Conservation (phyloP, 139 green algal genomes). For the Chlamydomonas urium region DNA sequence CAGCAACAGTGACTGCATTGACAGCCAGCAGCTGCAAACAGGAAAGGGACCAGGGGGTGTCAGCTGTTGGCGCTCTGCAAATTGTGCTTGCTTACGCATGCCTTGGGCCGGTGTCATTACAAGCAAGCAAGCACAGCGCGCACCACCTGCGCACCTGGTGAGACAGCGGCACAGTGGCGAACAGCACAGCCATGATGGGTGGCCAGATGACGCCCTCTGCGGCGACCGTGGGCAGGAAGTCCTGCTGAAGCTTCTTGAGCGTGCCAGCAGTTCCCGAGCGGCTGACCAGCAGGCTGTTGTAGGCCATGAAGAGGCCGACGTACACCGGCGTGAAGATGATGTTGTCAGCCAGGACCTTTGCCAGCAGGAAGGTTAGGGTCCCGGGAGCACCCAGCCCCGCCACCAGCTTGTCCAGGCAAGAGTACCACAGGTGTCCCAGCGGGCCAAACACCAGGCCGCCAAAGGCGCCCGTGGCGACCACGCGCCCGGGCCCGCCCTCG, state of each 20-base stretch:
- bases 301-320: conserved; percentile 37
- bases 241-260: not conserved
- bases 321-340: conserved; percentile 27
- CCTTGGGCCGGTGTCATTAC: not conserved
- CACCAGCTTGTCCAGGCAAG: not conserved
- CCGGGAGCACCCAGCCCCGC: not conserved
- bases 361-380: not conserved
- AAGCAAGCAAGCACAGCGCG: not conserved
- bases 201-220: conserved; percentile 42
- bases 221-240: conserved; percentile 45
- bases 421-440: conserved; percentile 28
- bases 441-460: conserved; percentile 36
- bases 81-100: too few relatives aligned
- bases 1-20: conserved; percentile 45
- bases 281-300: conserved; percentile 31
- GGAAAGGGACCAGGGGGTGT: too few relatives aligned
- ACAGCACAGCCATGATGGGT: conserved; percentile 35
- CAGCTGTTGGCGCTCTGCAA: conserved; percentile 25
- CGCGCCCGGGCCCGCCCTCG: conserved; percentile 15
- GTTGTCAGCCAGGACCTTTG: conserved; percentile 33
- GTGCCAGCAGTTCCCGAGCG: conserved; percentile 2
- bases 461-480: conserved; percentile 40
- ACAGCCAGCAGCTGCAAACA: conserved; percentile 47
- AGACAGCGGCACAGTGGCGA: conserved; percentile 28
- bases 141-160: conserved; percentile 21